Evolutionary conservation across 495 filamentous ascomycete genomes (phyloP).

Genomic region (Letharia lupina): DNA sequence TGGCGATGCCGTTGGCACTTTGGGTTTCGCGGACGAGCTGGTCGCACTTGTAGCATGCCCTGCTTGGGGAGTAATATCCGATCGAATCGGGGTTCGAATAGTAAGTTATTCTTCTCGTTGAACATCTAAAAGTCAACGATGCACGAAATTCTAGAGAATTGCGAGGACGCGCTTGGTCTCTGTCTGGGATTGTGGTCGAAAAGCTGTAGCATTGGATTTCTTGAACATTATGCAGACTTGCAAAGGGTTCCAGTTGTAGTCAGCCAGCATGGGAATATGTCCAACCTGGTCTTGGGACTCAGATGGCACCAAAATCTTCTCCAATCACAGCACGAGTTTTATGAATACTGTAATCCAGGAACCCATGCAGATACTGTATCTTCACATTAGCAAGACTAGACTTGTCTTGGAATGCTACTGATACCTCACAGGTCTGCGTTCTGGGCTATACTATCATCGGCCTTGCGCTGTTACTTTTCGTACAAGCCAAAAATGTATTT

Average conservation of each 20-base stretch:
- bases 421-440: slow-evolving; percentile 50
- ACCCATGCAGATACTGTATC: background rate
- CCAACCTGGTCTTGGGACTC: background rate
- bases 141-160: background rate
- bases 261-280: background rate
- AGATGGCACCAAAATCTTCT: background rate
- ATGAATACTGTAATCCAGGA: background rate
- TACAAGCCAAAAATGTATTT: slow-evolving; percentile 80
- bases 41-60: slow-evolving; percentile 87
- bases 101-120: slow-evolving; percentile 32
- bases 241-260: background rate
- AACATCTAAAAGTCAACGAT: background rate
- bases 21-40: slow-evolving; percentile 93
- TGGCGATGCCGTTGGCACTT: slow-evolving; percentile 83
- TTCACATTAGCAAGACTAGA: background rate
- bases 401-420: background rate
- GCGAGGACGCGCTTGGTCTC: background rate
- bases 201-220: background rate
- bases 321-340: background rate
- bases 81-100: slow-evolving; percentile 73
- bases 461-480: slow-evolving; percentile 65
- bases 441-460: slow-evolving; percentile 75
- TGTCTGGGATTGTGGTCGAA: background rate
- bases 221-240: background rate
- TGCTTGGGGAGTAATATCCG: slow-evolving; percentile 83